phyloP scores from a whole-genome alignment of 345 rosid genomes.

The Mangifera indica region DNA sequence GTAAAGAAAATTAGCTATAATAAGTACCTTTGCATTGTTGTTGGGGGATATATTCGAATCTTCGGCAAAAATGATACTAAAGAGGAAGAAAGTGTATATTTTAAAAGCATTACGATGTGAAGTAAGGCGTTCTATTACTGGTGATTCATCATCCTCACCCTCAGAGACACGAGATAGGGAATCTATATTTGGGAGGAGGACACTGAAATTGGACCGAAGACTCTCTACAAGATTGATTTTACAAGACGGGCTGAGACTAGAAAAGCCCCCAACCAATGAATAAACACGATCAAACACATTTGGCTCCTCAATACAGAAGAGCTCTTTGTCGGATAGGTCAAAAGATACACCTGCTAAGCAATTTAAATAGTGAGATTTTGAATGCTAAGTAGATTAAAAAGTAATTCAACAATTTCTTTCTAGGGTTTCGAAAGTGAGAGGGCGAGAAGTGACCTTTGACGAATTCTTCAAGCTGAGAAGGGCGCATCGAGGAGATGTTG shows the following conservation, averaged over 20 bases:
- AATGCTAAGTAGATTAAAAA: background rate
- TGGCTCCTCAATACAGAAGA: conserved; percentile 88
- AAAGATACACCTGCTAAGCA: conserved; percentile 62
- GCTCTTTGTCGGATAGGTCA: conserved; percentile 91
- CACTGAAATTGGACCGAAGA: conserved; percentile 84
- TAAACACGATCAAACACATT: conserved; percentile 80
- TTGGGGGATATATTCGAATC: conserved; percentile 42
- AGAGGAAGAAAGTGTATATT: conserved; percentile 79
- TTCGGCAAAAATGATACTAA: conserved; percentile 57
- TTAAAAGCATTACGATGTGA: conserved; percentile 93
- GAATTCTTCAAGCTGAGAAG: conserved; percentile 76
- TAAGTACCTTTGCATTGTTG: conserved; percentile 58
- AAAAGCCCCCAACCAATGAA: conserved; percentile 58
- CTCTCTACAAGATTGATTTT: conserved; percentile 74
- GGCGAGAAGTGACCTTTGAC: conserved; percentile 72
- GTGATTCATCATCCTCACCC: conserved; percentile 49
- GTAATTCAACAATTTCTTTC: too few species aligned
- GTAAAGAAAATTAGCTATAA: background rate
- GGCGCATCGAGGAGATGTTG: conserved; percentile 56
- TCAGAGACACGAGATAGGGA: conserved; percentile 58
- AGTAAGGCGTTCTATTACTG: conserved; percentile 52
- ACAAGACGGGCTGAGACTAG: conserved; percentile 50
- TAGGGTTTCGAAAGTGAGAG: background rate
- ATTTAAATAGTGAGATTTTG: conserved; percentile 4
- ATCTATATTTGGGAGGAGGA: conserved; percentile 92